These are phyloP conservation scores for Nothomitra cinnamomea DNA, from an alignment of 2,329 filamentous ascomycete species.

Conservation along the genomic window DNA sequence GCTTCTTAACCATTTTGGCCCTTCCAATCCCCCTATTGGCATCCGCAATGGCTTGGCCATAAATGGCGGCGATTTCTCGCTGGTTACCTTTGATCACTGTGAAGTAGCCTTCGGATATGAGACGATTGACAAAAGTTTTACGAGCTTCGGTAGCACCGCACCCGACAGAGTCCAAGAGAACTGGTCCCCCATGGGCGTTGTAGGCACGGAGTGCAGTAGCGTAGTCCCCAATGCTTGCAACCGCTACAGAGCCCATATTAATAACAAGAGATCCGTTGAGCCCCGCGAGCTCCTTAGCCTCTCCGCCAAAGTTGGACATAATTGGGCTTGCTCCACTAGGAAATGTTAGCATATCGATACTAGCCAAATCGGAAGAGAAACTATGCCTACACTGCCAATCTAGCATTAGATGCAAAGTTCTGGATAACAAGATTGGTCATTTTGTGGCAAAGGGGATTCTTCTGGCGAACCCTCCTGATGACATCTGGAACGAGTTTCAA, in stretches of 20 bases:
- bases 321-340: conserved; percentile 65
- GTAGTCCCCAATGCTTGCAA: conserved; percentile 56
- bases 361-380: not conserved
- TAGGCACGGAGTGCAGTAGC: conserved; percentile 61
- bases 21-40: conserved; percentile 36
- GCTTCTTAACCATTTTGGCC: conserved; percentile 41
- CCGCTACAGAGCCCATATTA: conserved; percentile 87
- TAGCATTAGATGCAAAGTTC: conserved; percentile 86
- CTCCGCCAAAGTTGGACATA: conserved; percentile 77
- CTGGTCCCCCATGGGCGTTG: conserved; percentile 56
- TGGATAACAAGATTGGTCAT: conserved; percentile 97
- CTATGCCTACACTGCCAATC: conserved; percentile 45
- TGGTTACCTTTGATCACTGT: conserved; percentile 91
- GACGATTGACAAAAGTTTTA: conserved; percentile 48
- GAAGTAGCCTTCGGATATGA: conserved; percentile 61
- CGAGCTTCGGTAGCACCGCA: conserved; percentile 68
- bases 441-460: conserved; percentile 70
- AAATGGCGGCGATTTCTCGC: conserved; percentile 63
- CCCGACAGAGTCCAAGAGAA: conserved; percentile 80
- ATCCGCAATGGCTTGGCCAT: conserved; percentile 36
- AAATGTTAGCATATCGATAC: conserved; percentile 10
- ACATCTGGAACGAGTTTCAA: conserved; percentile 26
- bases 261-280: conserved; percentile 68
- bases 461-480: conserved; percentile 42
- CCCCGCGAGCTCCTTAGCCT: conserved; percentile 63